A percentile compares a stretch with the other conserved stretches of the same genome.
phyloP scores from a whole-genome alignment of 345 rosid genomes.

The Arabis alpina region DNA sequence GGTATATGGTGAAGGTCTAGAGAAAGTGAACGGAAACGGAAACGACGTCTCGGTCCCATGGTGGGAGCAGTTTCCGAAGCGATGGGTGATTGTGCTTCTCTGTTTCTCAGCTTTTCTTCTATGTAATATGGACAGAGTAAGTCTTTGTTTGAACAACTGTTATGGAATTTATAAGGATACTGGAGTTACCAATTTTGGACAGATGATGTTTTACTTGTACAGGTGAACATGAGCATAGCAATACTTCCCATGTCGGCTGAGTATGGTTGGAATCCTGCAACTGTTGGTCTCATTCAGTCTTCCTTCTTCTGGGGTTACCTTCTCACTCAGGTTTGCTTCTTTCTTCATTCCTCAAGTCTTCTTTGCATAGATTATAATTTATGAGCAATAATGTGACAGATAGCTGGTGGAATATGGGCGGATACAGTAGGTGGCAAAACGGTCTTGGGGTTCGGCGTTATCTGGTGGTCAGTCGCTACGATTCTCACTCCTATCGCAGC shows the following conservation, averaged over 20 bases:
- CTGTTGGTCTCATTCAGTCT: constrained; percentile 91
- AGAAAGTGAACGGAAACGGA: background rate
- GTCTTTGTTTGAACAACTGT: background rate
- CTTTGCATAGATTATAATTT: no score
- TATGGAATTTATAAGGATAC: background rate
- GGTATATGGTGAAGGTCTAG: constrained; percentile 33
- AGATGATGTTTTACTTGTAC: constrained; percentile 40
- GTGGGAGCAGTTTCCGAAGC: constrained; percentile 91
- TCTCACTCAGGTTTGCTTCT: constrained; percentile 71
- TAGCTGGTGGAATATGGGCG: constrained; percentile 98
- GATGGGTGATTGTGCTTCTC: constrained; percentile 84
- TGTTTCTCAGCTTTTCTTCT: constrained; percentile 91
- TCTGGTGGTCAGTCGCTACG: constrained; percentile 96
- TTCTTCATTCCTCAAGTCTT: no score
- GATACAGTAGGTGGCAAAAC: constrained; percentile 87
- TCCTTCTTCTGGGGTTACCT: constrained; percentile 99
- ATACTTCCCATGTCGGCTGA: constrained; percentile 99
- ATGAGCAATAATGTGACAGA: no score
- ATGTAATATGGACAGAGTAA: constrained; percentile 93
- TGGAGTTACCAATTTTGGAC: constrained; percentile 33
- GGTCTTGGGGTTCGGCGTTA: constrained; percentile 86
- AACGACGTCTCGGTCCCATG: constrained; percentile 55
- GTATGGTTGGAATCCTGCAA: constrained; percentile 80
- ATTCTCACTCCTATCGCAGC: constrained; percentile 89
- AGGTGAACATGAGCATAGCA: constrained; percentile 98